Evolutionary conservation across 768 basidiomycete species (phyloP).

Genomic region (Phanerochaete carnosa): DNA sequence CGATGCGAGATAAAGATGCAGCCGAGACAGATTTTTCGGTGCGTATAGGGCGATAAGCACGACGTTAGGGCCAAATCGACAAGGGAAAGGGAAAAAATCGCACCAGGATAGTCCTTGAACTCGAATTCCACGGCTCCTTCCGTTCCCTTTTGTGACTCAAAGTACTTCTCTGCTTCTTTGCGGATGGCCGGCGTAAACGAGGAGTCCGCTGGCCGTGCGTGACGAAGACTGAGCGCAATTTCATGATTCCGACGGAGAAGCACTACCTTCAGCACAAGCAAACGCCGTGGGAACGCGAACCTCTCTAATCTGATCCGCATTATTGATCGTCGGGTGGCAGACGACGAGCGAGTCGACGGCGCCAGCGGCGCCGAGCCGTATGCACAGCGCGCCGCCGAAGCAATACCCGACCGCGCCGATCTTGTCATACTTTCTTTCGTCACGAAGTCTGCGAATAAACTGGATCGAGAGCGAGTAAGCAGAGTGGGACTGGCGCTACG

Average conservation of each 20-base stretch:
- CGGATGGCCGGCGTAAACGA: constrained; percentile 23
- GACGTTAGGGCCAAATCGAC: background rate
- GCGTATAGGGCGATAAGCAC: too few relatives aligned
- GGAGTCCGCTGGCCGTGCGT: constrained; percentile 28
- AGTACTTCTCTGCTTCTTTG: constrained; percentile 25
- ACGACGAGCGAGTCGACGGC: constrained; percentile 36
- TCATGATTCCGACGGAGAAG: background rate
- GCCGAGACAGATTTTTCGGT: constrained; percentile 1
- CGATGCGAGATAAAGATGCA: background rate
- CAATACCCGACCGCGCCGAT: constrained; percentile 42
- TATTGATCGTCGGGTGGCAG: constrained; percentile 36
- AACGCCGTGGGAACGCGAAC: constrained; percentile 26
- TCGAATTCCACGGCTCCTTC: constrained; percentile 28
- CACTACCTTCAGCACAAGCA: constrained; percentile 2
- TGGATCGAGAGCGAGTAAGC: constrained; percentile 5
- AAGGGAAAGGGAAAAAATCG: background rate
- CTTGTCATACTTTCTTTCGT: constrained; percentile 34
- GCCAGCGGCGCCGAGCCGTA: constrained; percentile 27
- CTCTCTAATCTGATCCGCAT: constrained; percentile 28
- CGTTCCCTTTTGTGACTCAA: constrained; percentile 26
- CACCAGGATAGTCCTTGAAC: constrained; percentile 34
- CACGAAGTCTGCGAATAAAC: constrained; percentile 35
- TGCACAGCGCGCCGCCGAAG: constrained; percentile 32
- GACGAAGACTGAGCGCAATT: background rate
- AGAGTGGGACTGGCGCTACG: background rate